Evolutionary conservation across 2,329 filamentous ascomycete genomes (phyloP).

Genomic region (Aspergillus hiratsukae): DNA sequence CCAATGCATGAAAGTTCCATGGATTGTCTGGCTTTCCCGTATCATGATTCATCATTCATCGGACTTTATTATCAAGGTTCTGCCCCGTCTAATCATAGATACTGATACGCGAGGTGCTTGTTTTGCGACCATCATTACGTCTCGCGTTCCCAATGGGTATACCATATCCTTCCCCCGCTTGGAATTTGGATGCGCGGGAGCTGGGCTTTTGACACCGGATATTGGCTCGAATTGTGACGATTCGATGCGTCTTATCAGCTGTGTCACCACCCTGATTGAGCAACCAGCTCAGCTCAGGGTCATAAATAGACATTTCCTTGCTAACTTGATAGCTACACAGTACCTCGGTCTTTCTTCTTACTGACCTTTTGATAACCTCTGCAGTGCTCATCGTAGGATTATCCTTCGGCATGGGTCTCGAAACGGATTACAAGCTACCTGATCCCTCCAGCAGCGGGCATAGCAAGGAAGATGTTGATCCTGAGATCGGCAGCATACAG

Average conservation of each 20-base stretch:
- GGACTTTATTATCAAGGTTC: not conserved
- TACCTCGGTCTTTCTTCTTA: not conserved
- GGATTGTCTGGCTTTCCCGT: not conserved
- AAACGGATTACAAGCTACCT: not conserved
- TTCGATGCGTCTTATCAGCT: not conserved
- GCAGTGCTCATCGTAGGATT: not conserved
- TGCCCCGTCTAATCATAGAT: not conserved
- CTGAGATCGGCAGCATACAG: conserved; percentile 17
- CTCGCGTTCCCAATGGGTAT: not conserved
- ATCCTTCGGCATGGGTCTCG: not conserved
- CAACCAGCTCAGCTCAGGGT: not conserved
- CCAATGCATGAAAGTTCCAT: not conserved
- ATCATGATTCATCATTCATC: not conserved
- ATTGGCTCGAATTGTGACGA: not conserved
- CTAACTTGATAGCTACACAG: not conserved
- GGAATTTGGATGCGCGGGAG: not conserved
- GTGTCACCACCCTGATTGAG: not conserved
- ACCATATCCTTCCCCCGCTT: not conserved
- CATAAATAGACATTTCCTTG: not conserved
- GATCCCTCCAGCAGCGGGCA: not conserved
- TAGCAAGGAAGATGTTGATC: not conserved
- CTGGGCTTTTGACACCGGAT: not conserved
- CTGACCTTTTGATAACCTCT: not conserved
- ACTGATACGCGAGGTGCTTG: not conserved
- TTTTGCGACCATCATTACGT: not conserved